Conservation (phyloP, 169 alveolate genomes). For the Cystoisospora suis region DNA sequence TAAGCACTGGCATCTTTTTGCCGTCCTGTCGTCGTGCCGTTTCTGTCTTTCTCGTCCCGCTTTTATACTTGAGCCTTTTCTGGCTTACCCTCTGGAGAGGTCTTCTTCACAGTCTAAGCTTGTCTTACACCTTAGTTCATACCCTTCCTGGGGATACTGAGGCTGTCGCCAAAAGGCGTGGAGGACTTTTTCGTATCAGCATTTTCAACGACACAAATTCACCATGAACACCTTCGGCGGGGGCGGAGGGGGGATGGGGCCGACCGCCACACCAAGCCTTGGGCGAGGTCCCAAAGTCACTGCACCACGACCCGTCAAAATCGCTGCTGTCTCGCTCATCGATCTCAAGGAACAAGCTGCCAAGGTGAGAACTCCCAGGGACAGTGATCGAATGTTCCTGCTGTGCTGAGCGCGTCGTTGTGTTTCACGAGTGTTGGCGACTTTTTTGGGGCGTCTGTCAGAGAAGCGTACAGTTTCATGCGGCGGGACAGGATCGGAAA, state of each 20-base stretch:
- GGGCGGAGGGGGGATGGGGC: not conserved
- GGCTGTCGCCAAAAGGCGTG: no score
- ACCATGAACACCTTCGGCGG: not conserved
- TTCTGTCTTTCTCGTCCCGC: no score
- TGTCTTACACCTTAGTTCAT: no score
- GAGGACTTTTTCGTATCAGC: no score
- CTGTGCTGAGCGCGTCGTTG: not conserved
- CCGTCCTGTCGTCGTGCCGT: no score
- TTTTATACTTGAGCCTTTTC: no score
- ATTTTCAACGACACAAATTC: no score
- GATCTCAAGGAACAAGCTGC: slow-evolving; percentile 7
- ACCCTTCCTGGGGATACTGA: no score
- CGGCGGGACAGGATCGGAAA: not conserved
- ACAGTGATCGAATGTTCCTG: not conserved
- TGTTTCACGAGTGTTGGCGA: not conserved
- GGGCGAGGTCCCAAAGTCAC: not conserved
- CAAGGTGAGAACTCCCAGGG: not conserved
- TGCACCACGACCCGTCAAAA: slow-evolving; percentile 17
- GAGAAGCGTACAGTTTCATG: not conserved
- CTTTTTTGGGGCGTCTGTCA: not conserved
- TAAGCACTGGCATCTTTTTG: no score
- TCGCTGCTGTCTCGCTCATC: slow-evolving; percentile 11
- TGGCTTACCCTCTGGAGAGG: no score
- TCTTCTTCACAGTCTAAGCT: no score
- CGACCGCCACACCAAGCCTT: no score